Base-by-base conservation (phyloP, 805 yeast genomes). In the Myxozyma melibiosi region DNA sequence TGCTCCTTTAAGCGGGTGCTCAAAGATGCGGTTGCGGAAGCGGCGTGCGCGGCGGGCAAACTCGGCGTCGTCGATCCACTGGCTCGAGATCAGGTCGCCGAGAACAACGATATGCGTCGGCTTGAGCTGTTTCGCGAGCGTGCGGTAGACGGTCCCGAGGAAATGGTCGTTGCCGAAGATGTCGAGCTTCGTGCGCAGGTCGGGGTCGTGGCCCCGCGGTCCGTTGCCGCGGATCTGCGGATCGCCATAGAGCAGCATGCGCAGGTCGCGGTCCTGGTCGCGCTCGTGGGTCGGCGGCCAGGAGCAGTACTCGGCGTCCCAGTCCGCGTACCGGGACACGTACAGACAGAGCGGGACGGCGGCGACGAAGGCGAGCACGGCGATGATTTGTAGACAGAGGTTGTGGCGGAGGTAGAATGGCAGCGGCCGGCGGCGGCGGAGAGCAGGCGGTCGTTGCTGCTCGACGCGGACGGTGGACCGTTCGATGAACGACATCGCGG, bases 61-160 rank as follows among this genome's bases (percentile, higher is more conserved):
- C 71, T 92, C 98, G 14, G 84, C 80, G 71, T 90, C 96, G 37
- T 79, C 78, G 62, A 94, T 90, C 98, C 99, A 94, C 74, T 94
- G 99, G 6, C 94, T 86, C 11, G 96, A 88, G 59, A 94, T 84
- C 64, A 90, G 77, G 71, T 94, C 99, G 2, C 99, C 99, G 83
- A 94, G 80, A 0, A 91, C 96, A 0, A 88, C 88, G 16, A 88
- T 92, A 71, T 85, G 90, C 22, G 85, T 79, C 0, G 99, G 99
- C 1, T 76, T 61, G 57, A 89, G 72, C 59, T 91, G 73, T 8
- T 68, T 67, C 62, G 80, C 79, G 87, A 92, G 84, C 4, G 81
- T 79, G 2, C 71, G 66, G 70, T 85, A 90, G 24, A 92, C 85
- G 66, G 91, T 97, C 1, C 96, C 95, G 58, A 94, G 74, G 68